These are phyloP conservation scores for Rubia balearica DNA, from an alignment of 305 asterid species.

Conservation along the genomic window DNA sequence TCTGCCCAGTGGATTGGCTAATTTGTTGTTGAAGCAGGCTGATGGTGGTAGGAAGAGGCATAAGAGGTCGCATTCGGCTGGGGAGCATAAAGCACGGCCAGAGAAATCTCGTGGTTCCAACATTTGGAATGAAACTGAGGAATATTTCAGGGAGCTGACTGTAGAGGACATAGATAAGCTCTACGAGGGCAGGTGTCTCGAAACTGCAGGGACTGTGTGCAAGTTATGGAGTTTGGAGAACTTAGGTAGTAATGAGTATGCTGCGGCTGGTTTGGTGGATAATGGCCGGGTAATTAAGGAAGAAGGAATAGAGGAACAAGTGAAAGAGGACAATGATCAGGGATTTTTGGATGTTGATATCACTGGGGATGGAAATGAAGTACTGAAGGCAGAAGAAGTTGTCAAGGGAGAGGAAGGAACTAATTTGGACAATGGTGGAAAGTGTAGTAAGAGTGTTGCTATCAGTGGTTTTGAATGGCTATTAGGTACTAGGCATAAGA, in stretches of 20 bases:
- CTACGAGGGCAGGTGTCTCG: conserved; percentile 28
- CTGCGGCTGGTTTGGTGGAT: conserved; percentile 16
- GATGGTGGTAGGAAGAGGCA: conserved; percentile 73
- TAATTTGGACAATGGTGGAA: conserved; percentile 19
- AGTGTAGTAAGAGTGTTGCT: conserved; percentile 22
- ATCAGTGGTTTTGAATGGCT: conserved; percentile 87
- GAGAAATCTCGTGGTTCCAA: conserved; percentile 44
- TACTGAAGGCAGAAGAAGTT: conserved; percentile 13
- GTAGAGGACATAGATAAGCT: conserved; percentile 63
- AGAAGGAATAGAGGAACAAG: conserved; percentile 25
- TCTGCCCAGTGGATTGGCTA: conserved; percentile 63
- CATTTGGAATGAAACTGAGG: conserved; percentile 77
- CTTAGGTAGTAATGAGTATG: conserved; percentile 17
- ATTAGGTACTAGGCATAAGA: conserved; percentile 84
- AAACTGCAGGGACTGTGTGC: conserved; percentile 5
- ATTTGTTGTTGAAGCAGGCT: conserved; percentile 49
- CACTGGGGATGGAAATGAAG: conserved; percentile 26
- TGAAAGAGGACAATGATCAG: conserved; percentile 37
- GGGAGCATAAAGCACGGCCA: conserved; percentile 47
- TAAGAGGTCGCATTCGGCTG: conserved; percentile 60
- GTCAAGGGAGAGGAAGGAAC: conserved; percentile 28
- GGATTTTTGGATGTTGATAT: conserved; percentile 49
- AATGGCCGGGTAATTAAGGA: conserved; percentile 16
- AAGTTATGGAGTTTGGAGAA: conserved; percentile 4
- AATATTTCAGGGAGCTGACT: conserved; percentile 65